Conservation (phyloP, 2,329 filamentous ascomycete genomes). For the Exophiala aquamarina region DNA sequence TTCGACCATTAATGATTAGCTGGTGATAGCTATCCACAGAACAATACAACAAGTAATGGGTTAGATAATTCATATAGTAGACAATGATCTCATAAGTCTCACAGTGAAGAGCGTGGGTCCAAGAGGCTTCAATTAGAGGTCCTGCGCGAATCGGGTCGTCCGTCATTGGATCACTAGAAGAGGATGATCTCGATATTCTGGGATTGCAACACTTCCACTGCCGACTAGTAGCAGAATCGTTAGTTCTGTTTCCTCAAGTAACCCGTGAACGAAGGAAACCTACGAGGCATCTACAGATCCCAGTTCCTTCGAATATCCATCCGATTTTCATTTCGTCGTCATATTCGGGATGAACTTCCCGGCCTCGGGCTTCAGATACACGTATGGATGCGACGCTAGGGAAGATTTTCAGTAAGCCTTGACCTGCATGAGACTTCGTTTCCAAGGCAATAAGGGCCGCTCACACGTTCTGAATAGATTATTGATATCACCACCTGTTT, state of each 20-base stretch:
- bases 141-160: conserved; percentile 33
- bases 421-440: not conserved
- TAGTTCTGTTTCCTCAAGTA: not conserved
- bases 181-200: conserved; percentile 32
- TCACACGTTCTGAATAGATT: conserved; percentile 34
- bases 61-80: not conserved
- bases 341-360: conserved; percentile 36
- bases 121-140: conserved; percentile 34
- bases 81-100: not conserved
- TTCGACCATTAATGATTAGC: conserved; percentile 32
- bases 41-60: conserved; percentile 28
- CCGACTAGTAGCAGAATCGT: conserved; percentile 24
- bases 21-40: conserved; percentile 36
- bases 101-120: conserved; percentile 37
- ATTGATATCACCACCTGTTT: conserved; percentile 37
- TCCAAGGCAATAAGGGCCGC: conserved; percentile 2
- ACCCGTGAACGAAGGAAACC: not conserved
- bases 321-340: conserved; percentile 30
- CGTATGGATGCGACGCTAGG: conserved; percentile 30
- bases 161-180: conserved; percentile 34
- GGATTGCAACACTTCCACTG: conserved; percentile 33
- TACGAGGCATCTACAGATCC: conserved; percentile 35
- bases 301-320: conserved; percentile 34
- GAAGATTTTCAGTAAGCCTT: not conserved
- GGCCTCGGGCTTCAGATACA: conserved; percentile 30